These are phyloP conservation scores for Rhypophila decipiens DNA, from an alignment of 495 filamentous ascomycete species.

Conservation along the genomic window DNA sequence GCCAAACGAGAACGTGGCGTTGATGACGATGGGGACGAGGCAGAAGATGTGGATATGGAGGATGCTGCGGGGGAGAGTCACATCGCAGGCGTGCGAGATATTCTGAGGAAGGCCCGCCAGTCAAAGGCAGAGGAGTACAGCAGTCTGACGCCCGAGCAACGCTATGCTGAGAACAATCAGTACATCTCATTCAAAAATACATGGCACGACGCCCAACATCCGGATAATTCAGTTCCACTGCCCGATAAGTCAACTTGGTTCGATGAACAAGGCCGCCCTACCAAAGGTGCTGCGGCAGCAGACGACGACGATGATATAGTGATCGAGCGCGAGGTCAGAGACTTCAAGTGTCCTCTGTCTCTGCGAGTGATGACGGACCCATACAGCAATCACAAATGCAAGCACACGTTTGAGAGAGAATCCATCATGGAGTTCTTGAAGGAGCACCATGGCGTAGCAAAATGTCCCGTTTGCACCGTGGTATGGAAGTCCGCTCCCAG, in stretches of 20 bases:
- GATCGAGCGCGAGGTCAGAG: constrained; percentile 61
- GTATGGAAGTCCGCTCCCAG: constrained; percentile 15
- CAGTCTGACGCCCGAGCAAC: constrained; percentile 32
- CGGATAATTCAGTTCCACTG: constrained; percentile 55
- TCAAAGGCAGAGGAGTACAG: constrained; percentile 32
- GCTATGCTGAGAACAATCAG: constrained; percentile 70
- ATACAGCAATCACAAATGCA: constrained; percentile 68
- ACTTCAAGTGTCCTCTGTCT: constrained; percentile 76
- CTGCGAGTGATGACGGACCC: constrained; percentile 67
- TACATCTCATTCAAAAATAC: constrained; percentile 73
- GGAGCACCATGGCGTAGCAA: constrained; percentile 21
- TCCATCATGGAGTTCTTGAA: constrained; percentile 63
- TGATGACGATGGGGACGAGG: constrained; percentile 17
- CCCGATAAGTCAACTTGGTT: constrained; percentile 73
- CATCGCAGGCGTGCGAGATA: constrained; percentile 19
- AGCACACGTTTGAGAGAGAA: constrained; percentile 71
- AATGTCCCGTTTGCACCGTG: constrained; percentile 41
- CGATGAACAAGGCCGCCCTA: constrained; percentile 40
- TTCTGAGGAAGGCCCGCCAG: constrained; percentile 31
- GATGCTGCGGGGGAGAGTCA: constrained; percentile 15
- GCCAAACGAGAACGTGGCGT: constrained; percentile 10
- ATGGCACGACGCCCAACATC: constrained; percentile 70
- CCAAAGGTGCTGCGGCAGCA: constrained; percentile 21
- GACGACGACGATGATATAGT: constrained; percentile 68
- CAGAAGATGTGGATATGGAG: constrained; percentile 23